Conservation (phyloP, 805 yeast genomes). For the Starmera amethionina region DNA sequence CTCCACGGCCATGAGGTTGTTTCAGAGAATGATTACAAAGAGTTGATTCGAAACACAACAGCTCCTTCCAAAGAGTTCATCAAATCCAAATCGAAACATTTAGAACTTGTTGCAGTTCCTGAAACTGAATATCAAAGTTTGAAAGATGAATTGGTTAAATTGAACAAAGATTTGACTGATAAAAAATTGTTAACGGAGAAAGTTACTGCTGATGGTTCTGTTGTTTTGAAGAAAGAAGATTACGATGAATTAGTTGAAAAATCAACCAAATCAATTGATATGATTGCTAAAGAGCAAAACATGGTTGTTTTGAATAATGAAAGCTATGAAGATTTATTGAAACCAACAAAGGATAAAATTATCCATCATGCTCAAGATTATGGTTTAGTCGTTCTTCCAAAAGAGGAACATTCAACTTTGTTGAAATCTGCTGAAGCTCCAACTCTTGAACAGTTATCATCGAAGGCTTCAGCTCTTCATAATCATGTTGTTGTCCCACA, state of each 20-base stretch:
- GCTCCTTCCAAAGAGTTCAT: conserved; percentile 16
- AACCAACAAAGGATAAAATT: not conserved
- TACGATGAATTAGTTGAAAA: conserved; percentile 9
- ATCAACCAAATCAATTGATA: conserved; percentile 2
- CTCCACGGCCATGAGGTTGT: not conserved
- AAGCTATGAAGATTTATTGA: conserved; percentile 12
- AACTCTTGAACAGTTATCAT: conserved; percentile 13
- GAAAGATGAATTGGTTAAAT: conserved; percentile 9
- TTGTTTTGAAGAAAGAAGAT: conserved; percentile 6
- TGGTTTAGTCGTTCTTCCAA: conserved; percentile 1
- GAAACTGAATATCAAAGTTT: conserved; percentile 4
- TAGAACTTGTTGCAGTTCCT: conserved; percentile 6
- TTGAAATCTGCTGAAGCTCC: conserved; percentile 15
- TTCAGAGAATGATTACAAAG: not conserved
- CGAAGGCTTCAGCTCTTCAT: conserved; percentile 8
- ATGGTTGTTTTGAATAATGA: conserved; percentile 19
- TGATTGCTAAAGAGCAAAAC: not conserved
- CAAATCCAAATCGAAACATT: conserved; percentile 8
- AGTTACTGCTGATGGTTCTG: conserved; percentile 13
- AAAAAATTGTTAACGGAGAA: conserved; percentile 19
- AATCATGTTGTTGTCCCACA: conserved; percentile 16
- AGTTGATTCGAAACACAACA: not conserved
- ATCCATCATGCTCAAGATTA: not conserved
- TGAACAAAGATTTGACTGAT: conserved; percentile 15
- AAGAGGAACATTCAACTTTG: conserved; percentile 6